Evolutionary conservation across 495 filamentous ascomycete species (phyloP).

Genomic region (Staphylotrichum longicolle): DNA sequence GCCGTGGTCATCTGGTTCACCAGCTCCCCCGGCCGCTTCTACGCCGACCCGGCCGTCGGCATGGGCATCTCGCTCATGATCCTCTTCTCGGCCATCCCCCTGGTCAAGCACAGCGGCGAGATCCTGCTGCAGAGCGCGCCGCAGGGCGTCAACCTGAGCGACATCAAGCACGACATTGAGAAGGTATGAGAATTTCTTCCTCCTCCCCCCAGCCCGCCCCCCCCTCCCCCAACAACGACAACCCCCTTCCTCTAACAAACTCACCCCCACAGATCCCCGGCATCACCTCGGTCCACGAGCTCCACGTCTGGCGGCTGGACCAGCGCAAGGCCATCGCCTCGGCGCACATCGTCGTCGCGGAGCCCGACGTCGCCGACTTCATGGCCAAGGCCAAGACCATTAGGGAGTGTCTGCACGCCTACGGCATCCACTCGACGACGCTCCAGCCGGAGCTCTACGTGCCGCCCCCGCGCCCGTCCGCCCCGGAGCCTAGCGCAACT

Average conservation of each 20-base stretch:
- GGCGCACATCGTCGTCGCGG: conserved; percentile 77
- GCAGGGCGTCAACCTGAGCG: conserved; percentile 68
- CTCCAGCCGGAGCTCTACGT: conserved; percentile 75
- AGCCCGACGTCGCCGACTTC: conserved; percentile 59
- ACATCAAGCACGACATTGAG: conserved; percentile 86
- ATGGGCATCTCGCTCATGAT: conserved; percentile 87
- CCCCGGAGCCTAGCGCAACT: too few species aligned
- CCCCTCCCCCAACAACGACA: neutral
- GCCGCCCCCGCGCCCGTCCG: neutral
- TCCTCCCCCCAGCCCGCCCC: neutral
- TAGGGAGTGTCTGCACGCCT: conserved; percentile 80
- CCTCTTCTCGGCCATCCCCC: conserved; percentile 75
- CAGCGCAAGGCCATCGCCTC: conserved; percentile 87
- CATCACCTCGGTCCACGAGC: conserved; percentile 78
- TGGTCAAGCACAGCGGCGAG: conserved; percentile 82
- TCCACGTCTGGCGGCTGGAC: conserved; percentile 91
- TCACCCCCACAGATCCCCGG: conserved; percentile 59
- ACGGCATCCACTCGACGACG: conserved; percentile 88
- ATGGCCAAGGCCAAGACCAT: conserved; percentile 76
- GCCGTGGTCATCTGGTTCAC: conserved; percentile 83
- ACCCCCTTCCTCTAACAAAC: neutral
- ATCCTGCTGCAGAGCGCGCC: conserved; percentile 90
- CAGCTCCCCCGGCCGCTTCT: conserved; percentile 50
- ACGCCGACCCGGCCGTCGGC: conserved; percentile 82
- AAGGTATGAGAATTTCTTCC: conserved; percentile 34